Base-by-base conservation (phyloP, 768 basidiomycete genomes). In the Trametes elegans region DNA sequence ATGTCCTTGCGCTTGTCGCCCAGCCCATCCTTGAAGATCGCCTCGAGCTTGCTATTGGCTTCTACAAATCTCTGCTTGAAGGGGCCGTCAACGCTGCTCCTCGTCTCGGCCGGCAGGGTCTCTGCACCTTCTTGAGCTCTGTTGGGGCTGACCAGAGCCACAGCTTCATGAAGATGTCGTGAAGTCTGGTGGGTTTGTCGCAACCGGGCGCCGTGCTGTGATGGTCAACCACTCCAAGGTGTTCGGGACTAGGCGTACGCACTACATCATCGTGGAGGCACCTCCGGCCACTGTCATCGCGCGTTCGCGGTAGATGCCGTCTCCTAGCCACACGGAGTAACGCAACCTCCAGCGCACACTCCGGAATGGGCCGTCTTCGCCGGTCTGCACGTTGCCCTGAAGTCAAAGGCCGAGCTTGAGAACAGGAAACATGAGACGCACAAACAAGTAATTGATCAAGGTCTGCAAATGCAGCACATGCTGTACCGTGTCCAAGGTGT, bases 1-100 rank as follows among this genome's bases (percentile, higher is more conserved):
- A 63, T 63, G 10, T 54, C 44, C 10, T 47, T 19, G 7, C 26
- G 11, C 14, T 32, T 24, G 5, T 44, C 26, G 2, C 55, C 49
- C n/a, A 57, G 28, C 9, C 14, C 26, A n/a, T 13, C 16, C 13
- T 28, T n/a, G 3, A 5, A 16, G 26, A 43, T 5, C 1, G 11
- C 41, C 13, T 28, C 14, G 5, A 43, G 5, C 26, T 43, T 43
- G 5, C n/a, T 14, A 10, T 2, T 3, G 41, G 2, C 2, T 23
- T 27, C 41, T n/a, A 13, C 16, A 6, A 9, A 14, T 16, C 41
- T 27, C 41, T 43, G 26, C n/a, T n/a, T n/a, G n/a, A n/a, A n/a
- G n/a, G n/a, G n/a, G n/a, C n/a, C n/a, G n/a, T n/a, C n/a, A n/a
- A n/a, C n/a, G n/a, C n/a, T n/a, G 40, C 23, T 26, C 23, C 11